Percentiles rank a stretch among this genome's conserved stretches.
Evolutionary conservation across 352 stramenopile genomes (phyloP).

Genomic region (Globisporangium iwayamae): DNA sequence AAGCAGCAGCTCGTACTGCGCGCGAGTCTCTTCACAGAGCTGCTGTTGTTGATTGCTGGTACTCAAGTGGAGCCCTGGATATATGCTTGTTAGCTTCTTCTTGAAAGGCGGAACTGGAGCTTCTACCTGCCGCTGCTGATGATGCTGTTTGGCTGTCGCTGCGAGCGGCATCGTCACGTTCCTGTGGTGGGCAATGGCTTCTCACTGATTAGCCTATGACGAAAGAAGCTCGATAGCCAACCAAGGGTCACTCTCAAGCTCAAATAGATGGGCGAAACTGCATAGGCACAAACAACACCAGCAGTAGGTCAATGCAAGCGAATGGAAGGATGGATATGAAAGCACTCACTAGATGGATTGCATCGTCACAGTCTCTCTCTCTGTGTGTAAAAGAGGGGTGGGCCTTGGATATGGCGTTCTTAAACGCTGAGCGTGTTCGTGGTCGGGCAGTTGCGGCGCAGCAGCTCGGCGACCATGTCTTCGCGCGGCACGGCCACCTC

Average conservation of each 20-base stretch:
- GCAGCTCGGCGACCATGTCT: constrained; percentile 71
- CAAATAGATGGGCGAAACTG: neutral
- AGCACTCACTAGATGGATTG: neutral
- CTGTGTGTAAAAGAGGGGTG: neutral
- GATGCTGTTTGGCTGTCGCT: neutral
- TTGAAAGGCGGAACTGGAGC: constrained; percentile 16
- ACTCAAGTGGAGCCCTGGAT: neutral
- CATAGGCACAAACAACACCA: neutral
- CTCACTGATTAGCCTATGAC: neutral
- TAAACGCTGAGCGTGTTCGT: constrained; percentile 73
- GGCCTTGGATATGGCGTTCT: neutral
- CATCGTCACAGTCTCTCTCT: neutral
- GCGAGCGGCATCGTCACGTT: constrained; percentile 2
- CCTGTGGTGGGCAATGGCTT: neutral
- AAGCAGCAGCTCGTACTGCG: constrained; percentile 49
- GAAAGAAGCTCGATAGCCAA: neutral
- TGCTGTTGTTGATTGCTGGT: constrained; percentile 14
- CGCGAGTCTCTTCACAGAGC: constrained; percentile 51
- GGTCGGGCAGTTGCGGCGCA: constrained; percentile 61
- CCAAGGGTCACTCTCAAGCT: neutral
- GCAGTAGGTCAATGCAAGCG: neutral
- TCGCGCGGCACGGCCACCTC: constrained; percentile 74
- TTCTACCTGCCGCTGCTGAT: neutral
- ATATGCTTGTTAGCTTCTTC: constrained; percentile 22
- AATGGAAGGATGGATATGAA: neutral